Evolutionary conservation across 2,329 filamentous ascomycete species (phyloP).

Genomic region (Camillea tinctor): DNA sequence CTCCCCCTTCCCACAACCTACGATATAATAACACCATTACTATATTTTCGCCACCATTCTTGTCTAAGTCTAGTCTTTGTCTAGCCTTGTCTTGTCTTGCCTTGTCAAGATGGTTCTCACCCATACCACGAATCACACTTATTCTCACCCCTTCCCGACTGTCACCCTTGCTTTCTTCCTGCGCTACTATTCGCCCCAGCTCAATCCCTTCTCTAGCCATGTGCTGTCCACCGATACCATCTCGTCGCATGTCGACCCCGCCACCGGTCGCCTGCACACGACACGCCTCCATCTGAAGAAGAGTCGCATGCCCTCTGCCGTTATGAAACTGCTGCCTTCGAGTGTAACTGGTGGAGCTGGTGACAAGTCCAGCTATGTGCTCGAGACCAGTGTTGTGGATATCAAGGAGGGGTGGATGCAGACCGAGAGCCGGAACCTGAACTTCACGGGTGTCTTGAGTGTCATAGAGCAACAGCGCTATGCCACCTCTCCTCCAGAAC

Average conservation of each 20-base stretch:
- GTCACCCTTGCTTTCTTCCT: slow-evolving; percentile 89
- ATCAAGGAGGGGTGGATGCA: slow-evolving; percentile 80
- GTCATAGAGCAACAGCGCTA: slow-evolving; percentile 77
- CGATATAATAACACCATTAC: not conserved
- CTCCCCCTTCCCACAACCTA: not conserved
- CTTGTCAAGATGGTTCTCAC: slow-evolving; percentile 57
- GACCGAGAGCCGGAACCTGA: slow-evolving; percentile 77
- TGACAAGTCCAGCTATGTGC: slow-evolving; percentile 74
- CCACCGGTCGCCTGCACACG: slow-evolving; percentile 73
- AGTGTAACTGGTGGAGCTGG: slow-evolving; percentile 65
- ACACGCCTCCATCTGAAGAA: slow-evolving; percentile 80
- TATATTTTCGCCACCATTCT: slow-evolving; percentile 7
- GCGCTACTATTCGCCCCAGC: slow-evolving; percentile 69
- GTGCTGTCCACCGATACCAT: slow-evolving; percentile 84
- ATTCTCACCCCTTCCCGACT: slow-evolving; percentile 79
- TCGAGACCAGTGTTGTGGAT: slow-evolving; percentile 78
- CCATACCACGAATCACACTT: slow-evolving; percentile 66
- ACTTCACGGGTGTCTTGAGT: slow-evolving; percentile 77
- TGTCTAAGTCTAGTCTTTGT: too few species aligned
- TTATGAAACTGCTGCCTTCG: slow-evolving; percentile 72
- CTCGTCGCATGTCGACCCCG: slow-evolving; percentile 67
- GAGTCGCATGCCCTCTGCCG: slow-evolving; percentile 71
- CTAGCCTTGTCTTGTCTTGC: too few species aligned
- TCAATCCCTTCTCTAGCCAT: slow-evolving; percentile 79
- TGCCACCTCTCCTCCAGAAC: slow-evolving; percentile 39